phyloP scores from a whole-genome alignment of 2,329 filamentous ascomycete species.

The Arthrinium phaeospermum region DNA sequence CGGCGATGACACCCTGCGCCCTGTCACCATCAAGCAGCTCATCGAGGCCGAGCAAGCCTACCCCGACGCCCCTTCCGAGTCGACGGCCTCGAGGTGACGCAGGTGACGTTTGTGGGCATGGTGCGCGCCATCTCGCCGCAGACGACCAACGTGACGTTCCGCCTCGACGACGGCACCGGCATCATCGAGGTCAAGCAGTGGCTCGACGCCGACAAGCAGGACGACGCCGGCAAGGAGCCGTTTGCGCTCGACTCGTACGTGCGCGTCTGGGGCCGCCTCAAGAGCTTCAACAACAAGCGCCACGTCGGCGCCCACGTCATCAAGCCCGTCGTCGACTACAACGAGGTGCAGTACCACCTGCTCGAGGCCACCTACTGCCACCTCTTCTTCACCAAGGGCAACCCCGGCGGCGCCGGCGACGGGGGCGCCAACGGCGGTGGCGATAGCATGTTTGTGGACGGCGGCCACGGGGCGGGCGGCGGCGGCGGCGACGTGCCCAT shows the following conservation, averaged over 20 bases:
- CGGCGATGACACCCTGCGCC: slow-evolving; percentile 85
- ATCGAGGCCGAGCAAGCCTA: slow-evolving; percentile 80
- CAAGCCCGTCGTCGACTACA: slow-evolving; percentile 80
- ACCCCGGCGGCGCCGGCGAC: slow-evolving; percentile 45
- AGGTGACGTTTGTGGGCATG: slow-evolving; percentile 88
- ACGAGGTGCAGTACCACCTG: slow-evolving; percentile 92
- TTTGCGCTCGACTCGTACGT: slow-evolving; percentile 80
- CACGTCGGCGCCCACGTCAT: slow-evolving; percentile 83
- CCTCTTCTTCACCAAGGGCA: slow-evolving; percentile 77
- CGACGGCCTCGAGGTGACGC: slow-evolving; percentile 74
- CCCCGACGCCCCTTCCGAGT: slow-evolving; percentile 78
- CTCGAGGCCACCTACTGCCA: slow-evolving; percentile 91
- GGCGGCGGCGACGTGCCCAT: slow-evolving; percentile 38
- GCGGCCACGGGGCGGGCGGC: slow-evolving; percentile 49
- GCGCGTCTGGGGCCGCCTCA: slow-evolving; percentile 83
- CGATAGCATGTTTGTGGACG: slow-evolving; percentile 63
- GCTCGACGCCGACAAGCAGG: slow-evolving; percentile 69
- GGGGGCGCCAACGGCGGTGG: slow-evolving; percentile 48
- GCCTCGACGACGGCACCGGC: slow-evolving; percentile 93
- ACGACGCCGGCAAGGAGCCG: slow-evolving; percentile 54
- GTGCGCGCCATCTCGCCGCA: slow-evolving; percentile 86
- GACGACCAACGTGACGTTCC: slow-evolving; percentile 90
- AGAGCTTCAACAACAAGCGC: slow-evolving; percentile 82
- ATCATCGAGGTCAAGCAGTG: slow-evolving; percentile 90
- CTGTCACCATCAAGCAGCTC: slow-evolving; percentile 95